These are phyloP conservation scores for Clonostachys rosea DNA, from an alignment of 2,329 filamentous ascomycete species.

Conservation along the genomic window DNA sequence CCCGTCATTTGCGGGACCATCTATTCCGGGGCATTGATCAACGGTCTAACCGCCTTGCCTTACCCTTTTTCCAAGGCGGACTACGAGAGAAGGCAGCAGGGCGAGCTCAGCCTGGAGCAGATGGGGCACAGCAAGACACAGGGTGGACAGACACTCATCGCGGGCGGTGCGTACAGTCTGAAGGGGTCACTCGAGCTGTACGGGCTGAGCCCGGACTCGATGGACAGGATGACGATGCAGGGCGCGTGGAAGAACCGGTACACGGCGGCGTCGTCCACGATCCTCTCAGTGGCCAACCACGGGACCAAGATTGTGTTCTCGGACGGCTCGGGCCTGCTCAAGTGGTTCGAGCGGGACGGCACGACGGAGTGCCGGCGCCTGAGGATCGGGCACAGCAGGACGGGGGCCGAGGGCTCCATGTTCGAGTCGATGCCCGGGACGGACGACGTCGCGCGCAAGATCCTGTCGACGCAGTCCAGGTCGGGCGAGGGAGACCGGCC, in stretches of 20 bases:
- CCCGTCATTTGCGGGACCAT: slow-evolving; percentile 73
- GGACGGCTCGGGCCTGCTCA: slow-evolving; percentile 78
- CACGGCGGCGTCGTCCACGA: slow-evolving; percentile 73
- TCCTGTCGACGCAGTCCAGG: slow-evolving; percentile 55
- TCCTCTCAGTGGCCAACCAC: slow-evolving; percentile 77
- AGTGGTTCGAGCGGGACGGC: slow-evolving; percentile 89
- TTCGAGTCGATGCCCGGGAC: slow-evolving; percentile 47
- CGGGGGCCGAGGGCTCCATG: slow-evolving; percentile 37
- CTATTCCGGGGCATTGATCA: slow-evolving; percentile 77
- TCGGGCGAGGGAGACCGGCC: slow-evolving; percentile 10
- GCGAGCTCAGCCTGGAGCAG: slow-evolving; percentile 49
- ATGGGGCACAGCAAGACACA: slow-evolving; percentile 47
- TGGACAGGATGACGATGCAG: slow-evolving; percentile 75
- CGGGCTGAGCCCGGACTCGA: slow-evolving; percentile 57
- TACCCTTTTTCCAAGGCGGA: slow-evolving; percentile 62
- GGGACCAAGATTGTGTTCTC: slow-evolving; percentile 79
- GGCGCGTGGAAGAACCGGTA: slow-evolving; percentile 85
- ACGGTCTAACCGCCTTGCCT: slow-evolving; percentile 66
- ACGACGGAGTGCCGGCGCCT: slow-evolving; percentile 52
- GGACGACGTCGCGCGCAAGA: slow-evolving; percentile 76
- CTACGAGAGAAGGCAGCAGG: slow-evolving; percentile 50
- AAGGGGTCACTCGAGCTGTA: slow-evolving; percentile 91
- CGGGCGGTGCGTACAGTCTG: slow-evolving; percentile 86
- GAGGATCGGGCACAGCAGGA: slow-evolving; percentile 51
- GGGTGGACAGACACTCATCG: slow-evolving; percentile 65